These are phyloP conservation scores for Vigna unguiculata DNA, from an alignment of 306 rosid species.

Conservation along the genomic window DNA sequence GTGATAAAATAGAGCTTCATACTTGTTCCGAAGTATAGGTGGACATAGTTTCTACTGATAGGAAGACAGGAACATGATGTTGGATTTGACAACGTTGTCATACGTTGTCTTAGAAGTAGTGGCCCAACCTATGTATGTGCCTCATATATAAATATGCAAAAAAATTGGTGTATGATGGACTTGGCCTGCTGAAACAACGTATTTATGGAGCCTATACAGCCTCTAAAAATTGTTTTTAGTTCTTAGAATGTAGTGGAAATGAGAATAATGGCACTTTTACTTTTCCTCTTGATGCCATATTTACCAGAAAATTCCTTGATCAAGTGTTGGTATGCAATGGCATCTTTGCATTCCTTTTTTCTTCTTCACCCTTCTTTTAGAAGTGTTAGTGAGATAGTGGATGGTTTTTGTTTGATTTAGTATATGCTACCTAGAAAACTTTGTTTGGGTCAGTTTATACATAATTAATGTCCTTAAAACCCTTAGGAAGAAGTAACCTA, in stretches of 20 bases:
- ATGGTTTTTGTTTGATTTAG: background rate
- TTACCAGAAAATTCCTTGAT: constrained; percentile 30
- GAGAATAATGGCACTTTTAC: constrained; percentile 37
- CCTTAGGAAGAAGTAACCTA: background rate
- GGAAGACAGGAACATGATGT: constrained; percentile 31
- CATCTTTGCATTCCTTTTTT: constrained; percentile 24
- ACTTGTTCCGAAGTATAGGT: background rate
- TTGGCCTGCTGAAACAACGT: constrained; percentile 26
- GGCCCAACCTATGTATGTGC: constrained; percentile 32
- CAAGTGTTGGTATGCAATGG: constrained; percentile 13
- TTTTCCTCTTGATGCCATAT: constrained; percentile 37
- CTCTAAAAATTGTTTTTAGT: constrained; percentile 32
- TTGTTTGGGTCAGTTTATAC: background rate
- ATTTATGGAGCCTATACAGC: constrained; percentile 32
- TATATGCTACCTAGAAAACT: background rate
- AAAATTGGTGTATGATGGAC: constrained; percentile 33
- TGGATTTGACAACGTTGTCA: constrained; percentile 38
- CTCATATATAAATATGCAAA: constrained; percentile 10
- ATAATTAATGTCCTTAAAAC: background rate
- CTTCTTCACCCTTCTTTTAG: background rate
- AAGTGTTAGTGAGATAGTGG: background rate
- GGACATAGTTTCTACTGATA: constrained; percentile 16
- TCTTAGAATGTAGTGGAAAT: constrained; percentile 40
- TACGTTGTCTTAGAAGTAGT: constrained; percentile 27
- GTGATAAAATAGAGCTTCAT: background rate